Evolutionary conservation across 1,284 basidiomycete species (phyloP), one percentile per base, ranked within the genome.

Genomic region (Filobasidium uniguttulatum): DNA sequence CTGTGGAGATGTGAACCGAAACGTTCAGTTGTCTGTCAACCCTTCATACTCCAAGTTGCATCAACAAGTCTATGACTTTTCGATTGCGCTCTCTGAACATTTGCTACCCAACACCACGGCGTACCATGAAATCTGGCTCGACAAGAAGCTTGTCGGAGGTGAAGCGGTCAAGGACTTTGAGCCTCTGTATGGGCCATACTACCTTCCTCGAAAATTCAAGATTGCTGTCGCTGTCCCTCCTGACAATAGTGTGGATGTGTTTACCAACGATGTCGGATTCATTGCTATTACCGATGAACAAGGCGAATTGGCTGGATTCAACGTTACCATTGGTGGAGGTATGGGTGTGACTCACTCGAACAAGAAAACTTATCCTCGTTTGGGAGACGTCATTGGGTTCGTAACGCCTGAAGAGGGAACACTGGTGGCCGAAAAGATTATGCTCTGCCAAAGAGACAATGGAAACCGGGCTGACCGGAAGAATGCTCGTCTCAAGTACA

Each of bases 331-430:
- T 40, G 89, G 93, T 60, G 93, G 93, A 63, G 94, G 93, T 52
- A 99, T 99, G 93, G 93, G 93, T 70, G 93, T 98, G 41, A 97
- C 93, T 0, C 91, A 98, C 66, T 89, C 86, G 47, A 94, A 89
- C 77, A 98, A 97, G 76, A 91, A 93, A 75, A 99, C 93, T 0
- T 98, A 98, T 69, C 94, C 94, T 40, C 82, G 94, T 55, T 71
- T 84, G 36, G 90, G 80, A 44, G 82, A 82, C 61, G 73, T 96
- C 25, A 79, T 99, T 57, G 94, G 93, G 49, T 99, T 96, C 74
- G 88, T 89, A 61, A 85, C 82, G 1, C 74, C 81, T 14, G 88
- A 93, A 56, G 83, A 98, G 66, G 89, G 85, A 46, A 77, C 78
- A 61, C 75, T 81, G 52, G 83, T 91, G 7, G 89, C 89, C 30